These are phyloP conservation scores for Mimosa pudica DNA, from an alignment of 306 rosid genomes.

Conservation along the genomic window DNA sequence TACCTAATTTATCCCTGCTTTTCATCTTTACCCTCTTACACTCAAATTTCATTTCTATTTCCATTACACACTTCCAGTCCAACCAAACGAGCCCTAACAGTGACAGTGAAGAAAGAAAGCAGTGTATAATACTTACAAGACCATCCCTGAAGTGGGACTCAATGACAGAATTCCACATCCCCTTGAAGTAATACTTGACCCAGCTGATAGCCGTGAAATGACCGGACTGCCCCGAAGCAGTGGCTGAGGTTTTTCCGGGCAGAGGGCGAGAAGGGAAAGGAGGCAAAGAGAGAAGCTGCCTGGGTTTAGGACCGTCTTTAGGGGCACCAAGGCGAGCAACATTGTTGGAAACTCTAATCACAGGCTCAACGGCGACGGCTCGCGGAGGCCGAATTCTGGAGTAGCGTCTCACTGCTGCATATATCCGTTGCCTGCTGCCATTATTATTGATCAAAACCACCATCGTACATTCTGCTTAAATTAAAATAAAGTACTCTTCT, in stretches of 20 bases:
- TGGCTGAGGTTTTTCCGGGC: conserved; percentile 56
- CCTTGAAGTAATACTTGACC: conserved; percentile 85
- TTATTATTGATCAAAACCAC: conserved; percentile 12
- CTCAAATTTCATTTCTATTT: too few species aligned
- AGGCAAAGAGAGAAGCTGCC: conserved; percentile 82
- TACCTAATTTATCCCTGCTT: too few species aligned
- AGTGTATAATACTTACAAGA: conserved; percentile 59
- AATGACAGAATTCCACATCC: conserved; percentile 51
- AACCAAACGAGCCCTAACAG: too few species aligned
- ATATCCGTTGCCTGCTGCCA: conserved; percentile 24
- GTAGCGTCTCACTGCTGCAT: conserved; percentile 39
- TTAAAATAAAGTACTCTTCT: not conserved
- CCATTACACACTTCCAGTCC: too few species aligned
- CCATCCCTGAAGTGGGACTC: conserved; percentile 87
- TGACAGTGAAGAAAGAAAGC: too few species aligned
- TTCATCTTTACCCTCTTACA: too few species aligned
- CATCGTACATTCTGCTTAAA: conserved; percentile 26
- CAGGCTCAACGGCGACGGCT: conserved; percentile 55
- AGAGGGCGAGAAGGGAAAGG: conserved; percentile 67
- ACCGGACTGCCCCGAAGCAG: conserved; percentile 35
- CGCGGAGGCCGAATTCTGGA: conserved; percentile 67
- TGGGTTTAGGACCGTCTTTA: conserved; percentile 77
- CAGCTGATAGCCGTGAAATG: conserved; percentile 79
- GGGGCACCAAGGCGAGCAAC: conserved; percentile 69
- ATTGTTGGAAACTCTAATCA: conserved; percentile 80